A percentile compares a stretch with the other conserved stretches of the same genome.
phyloP scores from a whole-genome alignment of 2,329 filamentous ascomycete genomes.

The Grosmannia clavigera region DNA sequence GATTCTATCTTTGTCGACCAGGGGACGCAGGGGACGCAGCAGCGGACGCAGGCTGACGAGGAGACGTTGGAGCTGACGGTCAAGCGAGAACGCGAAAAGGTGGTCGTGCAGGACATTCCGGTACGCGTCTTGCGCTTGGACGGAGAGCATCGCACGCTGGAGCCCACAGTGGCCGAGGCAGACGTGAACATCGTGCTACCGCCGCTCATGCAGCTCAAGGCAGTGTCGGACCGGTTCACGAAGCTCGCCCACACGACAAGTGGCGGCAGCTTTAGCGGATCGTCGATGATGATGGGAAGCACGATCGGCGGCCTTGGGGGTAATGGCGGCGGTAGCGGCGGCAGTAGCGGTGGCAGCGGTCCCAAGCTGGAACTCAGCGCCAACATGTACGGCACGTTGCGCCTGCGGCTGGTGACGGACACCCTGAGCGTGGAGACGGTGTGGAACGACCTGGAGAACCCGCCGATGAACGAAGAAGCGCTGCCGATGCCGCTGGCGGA shows the following conservation, averaged over 20 bases:
- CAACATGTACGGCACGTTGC: conserved; percentile 86
- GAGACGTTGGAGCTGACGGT: conserved; percentile 41
- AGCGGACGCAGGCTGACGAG: conserved; percentile 2
- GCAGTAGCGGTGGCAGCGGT: conserved; percentile 5
- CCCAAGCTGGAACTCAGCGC: conserved; percentile 76
- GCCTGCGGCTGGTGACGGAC: conserved; percentile 70
- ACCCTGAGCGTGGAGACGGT: conserved; percentile 72
- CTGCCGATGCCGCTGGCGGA: conserved; percentile 60
- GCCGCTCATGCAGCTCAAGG: conserved; percentile 76
- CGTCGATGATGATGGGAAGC: conserved; percentile 14
- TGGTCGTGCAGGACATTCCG: conserved; percentile 94
- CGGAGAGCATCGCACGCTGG: conserved; percentile 83
- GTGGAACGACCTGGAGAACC: conserved; percentile 80
- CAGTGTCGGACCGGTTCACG: conserved; percentile 90
- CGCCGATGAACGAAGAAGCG: conserved; percentile 69
- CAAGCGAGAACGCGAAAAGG: conserved; percentile 67
- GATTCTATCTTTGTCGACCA: conserved; percentile 23
- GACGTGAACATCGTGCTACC: conserved; percentile 92
- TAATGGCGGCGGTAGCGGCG: neutral
- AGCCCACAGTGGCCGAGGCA: conserved; percentile 79
- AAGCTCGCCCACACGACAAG: conserved; percentile 55
- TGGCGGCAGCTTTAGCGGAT: conserved; percentile 6
- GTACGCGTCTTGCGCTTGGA: conserved; percentile 76
- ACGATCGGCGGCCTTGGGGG: neutral
- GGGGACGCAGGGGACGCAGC: conserved; percentile 17